These are phyloP conservation scores for Epichloe scottii DNA, from an alignment of 2,329 filamentous ascomycete genomes.

Conservation along the genomic window DNA sequence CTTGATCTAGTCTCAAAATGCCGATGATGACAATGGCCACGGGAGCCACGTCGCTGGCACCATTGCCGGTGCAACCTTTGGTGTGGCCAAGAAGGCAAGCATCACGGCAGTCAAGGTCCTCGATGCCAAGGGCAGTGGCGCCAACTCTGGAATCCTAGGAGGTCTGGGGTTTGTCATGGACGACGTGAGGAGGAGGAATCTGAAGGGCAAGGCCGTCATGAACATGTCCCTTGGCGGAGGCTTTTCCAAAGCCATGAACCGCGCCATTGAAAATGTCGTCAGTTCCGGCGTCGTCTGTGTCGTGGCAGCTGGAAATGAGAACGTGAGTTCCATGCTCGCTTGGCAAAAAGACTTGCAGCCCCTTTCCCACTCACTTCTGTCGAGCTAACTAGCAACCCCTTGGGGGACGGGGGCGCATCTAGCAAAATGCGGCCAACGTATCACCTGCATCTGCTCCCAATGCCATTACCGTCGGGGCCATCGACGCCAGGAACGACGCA, in stretches of 20 bases:
- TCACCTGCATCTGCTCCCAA: slow-evolving; percentile 43
- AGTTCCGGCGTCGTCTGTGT: slow-evolving; percentile 41
- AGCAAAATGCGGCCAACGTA: slow-evolving; percentile 34
- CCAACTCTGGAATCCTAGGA: slow-evolving; percentile 34
- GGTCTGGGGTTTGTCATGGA: slow-evolving; percentile 44
- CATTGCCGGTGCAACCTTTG: slow-evolving; percentile 46
- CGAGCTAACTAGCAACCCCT: slow-evolving; percentile 8
- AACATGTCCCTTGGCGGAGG: slow-evolving; percentile 50
- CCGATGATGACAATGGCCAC: slow-evolving; percentile 44
- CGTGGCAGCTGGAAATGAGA: slow-evolving; percentile 49
- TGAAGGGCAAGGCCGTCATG: slow-evolving; percentile 43
- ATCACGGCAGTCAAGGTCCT: slow-evolving; percentile 50
- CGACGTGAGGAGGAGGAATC: slow-evolving; percentile 29
- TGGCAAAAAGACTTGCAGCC: slow-evolving; percentile 4
- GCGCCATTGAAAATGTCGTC: slow-evolving; percentile 37
- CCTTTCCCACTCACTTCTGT: not conserved
- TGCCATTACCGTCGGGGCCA: slow-evolving; percentile 48
- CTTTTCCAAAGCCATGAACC: slow-evolving; percentile 37
- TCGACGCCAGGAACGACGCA: slow-evolving; percentile 36
- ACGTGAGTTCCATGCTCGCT: slow-evolving; percentile 17
- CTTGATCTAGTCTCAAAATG: not conserved
- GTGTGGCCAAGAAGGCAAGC: slow-evolving; percentile 45
- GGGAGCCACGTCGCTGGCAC: slow-evolving; percentile 53
- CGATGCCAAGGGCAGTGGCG: slow-evolving; percentile 26
- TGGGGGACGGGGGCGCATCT: not conserved